Evolutionary conservation across 192 early-diverging fungal genomes (phyloP).

Genomic region (Coemansia sp.): DNA sequence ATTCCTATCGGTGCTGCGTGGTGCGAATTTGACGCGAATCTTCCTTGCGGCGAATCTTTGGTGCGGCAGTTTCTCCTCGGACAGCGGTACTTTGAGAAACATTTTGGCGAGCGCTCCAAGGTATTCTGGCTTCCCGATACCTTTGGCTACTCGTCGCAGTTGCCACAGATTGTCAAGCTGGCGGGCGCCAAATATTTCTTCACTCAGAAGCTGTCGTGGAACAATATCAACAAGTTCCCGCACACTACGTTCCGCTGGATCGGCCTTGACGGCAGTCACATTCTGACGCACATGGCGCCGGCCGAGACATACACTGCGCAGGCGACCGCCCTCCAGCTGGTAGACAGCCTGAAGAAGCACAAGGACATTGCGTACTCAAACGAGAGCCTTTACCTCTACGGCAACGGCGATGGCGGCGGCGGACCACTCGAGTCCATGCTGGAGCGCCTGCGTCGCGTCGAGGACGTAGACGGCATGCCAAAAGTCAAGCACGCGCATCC

Average conservation of each 20-base stretch:
- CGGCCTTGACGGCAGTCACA: constrained; percentile 81
- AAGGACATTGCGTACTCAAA: constrained; percentile 85
- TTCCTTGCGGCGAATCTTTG: constrained; percentile 95
- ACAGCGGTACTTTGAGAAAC: constrained; percentile 82
- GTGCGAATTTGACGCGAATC: constrained; percentile 99
- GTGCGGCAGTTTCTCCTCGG: constrained; percentile 94
- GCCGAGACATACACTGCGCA: constrained; percentile 83
- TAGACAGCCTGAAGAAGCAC: constrained; percentile 78
- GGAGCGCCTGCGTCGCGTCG: constrained; percentile 77
- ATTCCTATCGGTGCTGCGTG: constrained; percentile 94
- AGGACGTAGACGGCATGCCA: constrained; percentile 75
- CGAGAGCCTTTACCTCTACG: constrained; percentile 87
- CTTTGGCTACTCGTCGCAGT: constrained; percentile 88
- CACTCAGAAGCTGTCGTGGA: constrained; percentile 99
- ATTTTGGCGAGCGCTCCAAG: constrained; percentile 69
- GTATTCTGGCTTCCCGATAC: constrained; percentile 97
- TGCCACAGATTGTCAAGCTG: constrained; percentile 88
- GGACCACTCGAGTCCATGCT: constrained; percentile 85
- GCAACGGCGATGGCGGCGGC: constrained; percentile 97
- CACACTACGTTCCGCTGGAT: constrained; percentile 96
- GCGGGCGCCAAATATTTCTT: constrained; percentile 92
- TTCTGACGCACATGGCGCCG: constrained; percentile 90
- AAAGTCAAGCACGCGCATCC: constrained; percentile 76
- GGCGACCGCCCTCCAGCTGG: constrained; percentile 61
- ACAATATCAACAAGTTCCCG: constrained; percentile 99